Evolutionary conservation across 805 yeast species (phyloP).

Genomic region (Yarrowia deformans): DNA sequence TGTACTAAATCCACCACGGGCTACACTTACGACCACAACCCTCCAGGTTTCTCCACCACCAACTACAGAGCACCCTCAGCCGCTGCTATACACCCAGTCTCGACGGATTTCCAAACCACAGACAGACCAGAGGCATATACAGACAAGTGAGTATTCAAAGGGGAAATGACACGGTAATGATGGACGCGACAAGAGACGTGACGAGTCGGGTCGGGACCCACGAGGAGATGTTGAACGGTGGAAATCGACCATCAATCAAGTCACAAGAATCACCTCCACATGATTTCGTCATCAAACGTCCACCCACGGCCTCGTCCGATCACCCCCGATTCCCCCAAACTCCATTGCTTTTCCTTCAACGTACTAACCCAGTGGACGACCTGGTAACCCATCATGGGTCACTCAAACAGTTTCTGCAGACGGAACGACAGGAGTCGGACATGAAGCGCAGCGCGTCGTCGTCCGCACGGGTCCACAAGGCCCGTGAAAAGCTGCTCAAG

Average conservation of each 20-base stretch:
- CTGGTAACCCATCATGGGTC: constrained; percentile 37
- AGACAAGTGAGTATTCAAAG: constrained; percentile 1
- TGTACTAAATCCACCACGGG: not conserved
- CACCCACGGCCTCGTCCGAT: too few relatives aligned
- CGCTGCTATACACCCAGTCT: not conserved
- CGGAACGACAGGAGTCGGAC: constrained; percentile 23
- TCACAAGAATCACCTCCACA: too few relatives aligned
- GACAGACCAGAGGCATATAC: not conserved
- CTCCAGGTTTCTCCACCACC: not conserved
- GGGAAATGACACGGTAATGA: too few relatives aligned
- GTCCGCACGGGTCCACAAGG: constrained; percentile 55
- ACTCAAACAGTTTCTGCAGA: constrained; percentile 28
- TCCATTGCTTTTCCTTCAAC: too few relatives aligned
- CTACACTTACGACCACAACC: not conserved
- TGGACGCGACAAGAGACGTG: too few relatives aligned
- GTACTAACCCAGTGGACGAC: constrained; percentile 36
- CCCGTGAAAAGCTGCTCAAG: constrained; percentile 83
- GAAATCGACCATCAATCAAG: too few relatives aligned
- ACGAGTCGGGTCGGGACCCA: too few relatives aligned
- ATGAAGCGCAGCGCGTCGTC: constrained; percentile 37
- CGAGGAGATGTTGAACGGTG: too few relatives aligned
- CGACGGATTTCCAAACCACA: not conserved
- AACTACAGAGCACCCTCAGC: not conserved
- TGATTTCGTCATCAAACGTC: too few relatives aligned
- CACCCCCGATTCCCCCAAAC: too few relatives aligned